Base-by-base conservation (phyloP, 169 alveolate species). In the Neospora caninum region DNA sequence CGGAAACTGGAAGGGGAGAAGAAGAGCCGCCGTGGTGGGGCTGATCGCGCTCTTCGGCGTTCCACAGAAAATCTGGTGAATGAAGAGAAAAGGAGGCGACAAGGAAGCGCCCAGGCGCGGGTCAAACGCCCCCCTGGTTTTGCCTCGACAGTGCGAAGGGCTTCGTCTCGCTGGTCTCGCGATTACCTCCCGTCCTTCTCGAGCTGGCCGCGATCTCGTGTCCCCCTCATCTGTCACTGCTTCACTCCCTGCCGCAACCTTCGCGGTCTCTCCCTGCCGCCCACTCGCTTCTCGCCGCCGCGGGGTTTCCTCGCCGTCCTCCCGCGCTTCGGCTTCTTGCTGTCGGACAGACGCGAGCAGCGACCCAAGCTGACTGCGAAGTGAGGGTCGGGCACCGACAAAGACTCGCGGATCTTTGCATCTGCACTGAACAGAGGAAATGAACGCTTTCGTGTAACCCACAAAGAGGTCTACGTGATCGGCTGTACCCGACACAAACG, bases 51-150 rank as follows among this genome's bases (percentile, higher is more conserved):
- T 78, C 86, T 78, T n/a, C 4, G 49, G 39, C 27, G 49, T 16
- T 10, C 86, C 86, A 25, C 86, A 78, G 45, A 78, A 78, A 29
- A 78, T 38, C 45, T 78, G 86, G 86, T 78, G 31, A 78, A 78
- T 38, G 39, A 78, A n/a, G 39, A 78, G 43, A n/a, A 38, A 64
- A 4, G 73, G 73, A 22, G 73, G 73, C 16, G 73, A 16, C 4
- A 64, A 1, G 34, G 73, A 64, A 22, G 73, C 73, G 16, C 13
- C 58, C 58, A 49, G 58, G 13, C 22, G 4, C 58, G 58, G 58
- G 4, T 49, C 58, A 13, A 49, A 49, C 58, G 58, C 58, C 22
- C 4, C 4, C 58, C 58, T 49, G 22, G 22, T 4, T 49, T 49
- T 13, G 13, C 22, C 13, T 49, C 58, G 4, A 49, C 58, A 13